These are phyloP conservation scores for Cutaneotrichosporon sp. DNA, from an alignment of 1,284 basidiomycete species.

Conservation along the genomic window DNA sequence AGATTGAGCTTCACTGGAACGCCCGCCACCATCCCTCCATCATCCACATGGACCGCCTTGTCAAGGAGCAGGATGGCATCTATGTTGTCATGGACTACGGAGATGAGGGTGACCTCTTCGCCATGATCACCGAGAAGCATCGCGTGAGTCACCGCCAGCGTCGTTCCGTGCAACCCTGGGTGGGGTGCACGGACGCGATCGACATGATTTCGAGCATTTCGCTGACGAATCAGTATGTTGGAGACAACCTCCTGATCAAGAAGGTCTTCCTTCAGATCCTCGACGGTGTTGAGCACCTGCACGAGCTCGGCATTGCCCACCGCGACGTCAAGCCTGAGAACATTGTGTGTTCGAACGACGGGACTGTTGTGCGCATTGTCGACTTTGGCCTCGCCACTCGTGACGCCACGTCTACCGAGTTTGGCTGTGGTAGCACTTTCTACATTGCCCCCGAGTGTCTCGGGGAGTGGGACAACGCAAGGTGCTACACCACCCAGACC, in stretches of 20 bases:
- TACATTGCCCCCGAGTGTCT: slow-evolving; percentile 75
- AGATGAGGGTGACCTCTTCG: slow-evolving; percentile 89
- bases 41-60: slow-evolving; percentile 82
- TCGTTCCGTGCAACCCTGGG: neutral
- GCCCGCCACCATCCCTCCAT: slow-evolving; percentile 74
- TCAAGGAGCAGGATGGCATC: slow-evolving; percentile 65
- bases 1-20: slow-evolving; percentile 63
- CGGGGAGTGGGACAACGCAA: slow-evolving; percentile 63
- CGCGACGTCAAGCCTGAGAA: slow-evolving; percentile 99
- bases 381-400: slow-evolving; percentile 97
- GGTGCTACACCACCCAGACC: slow-evolving; percentile 66
- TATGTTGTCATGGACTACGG: slow-evolving; percentile 69
- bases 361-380: slow-evolving; percentile 81
- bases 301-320: slow-evolving; percentile 76
- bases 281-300: slow-evolving; percentile 85
- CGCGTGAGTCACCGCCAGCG: slow-evolving; percentile 40
- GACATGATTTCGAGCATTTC: neutral
- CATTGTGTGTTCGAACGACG: slow-evolving; percentile 77
- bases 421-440: slow-evolving; percentile 64
- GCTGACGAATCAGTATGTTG: slow-evolving; percentile 61
- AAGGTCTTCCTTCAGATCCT: slow-evolving; percentile 88
- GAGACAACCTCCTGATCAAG: slow-evolving; percentile 79
- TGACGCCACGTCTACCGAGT: slow-evolving; percentile 83
- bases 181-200: neutral
- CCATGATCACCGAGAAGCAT: slow-evolving; percentile 64